Conservation (phyloP, 2,329 filamentous ascomycete species). For the Fusarium caatingaense region DNA sequence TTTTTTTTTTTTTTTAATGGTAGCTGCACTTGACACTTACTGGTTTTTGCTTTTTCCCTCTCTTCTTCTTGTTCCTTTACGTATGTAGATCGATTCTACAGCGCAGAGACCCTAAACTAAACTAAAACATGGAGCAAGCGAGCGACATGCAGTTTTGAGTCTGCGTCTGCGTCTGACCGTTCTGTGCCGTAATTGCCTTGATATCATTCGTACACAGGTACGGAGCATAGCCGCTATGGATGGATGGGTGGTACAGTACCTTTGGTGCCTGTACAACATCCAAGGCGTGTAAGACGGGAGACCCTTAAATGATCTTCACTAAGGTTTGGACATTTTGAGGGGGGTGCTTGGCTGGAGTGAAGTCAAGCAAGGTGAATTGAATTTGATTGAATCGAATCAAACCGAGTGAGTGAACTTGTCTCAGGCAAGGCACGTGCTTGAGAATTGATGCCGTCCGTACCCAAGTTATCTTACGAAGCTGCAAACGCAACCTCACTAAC, state of each 20-base stretch:
- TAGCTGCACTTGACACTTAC: neutral
- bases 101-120: neutral
- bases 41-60: neutral
- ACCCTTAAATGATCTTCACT: slow-evolving; percentile 27
- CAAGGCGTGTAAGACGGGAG: slow-evolving; percentile 20
- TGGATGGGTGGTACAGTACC: neutral
- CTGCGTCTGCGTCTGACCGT: neutral
- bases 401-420: slow-evolving; percentile 1
- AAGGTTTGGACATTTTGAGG: slow-evolving; percentile 9
- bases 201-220: neutral
- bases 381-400: neutral
- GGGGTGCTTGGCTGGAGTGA: neutral
- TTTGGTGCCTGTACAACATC: neutral
- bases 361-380: neutral
- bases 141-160: neutral
- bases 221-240: neutral
- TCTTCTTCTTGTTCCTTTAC: neutral
- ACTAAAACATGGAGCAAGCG: neutral
- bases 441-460: slow-evolving; percentile 8
- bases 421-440: slow-evolving; percentile 23
- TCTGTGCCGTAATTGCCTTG: slow-evolving; percentile 1
- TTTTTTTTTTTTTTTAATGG: neutral
- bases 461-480: slow-evolving; percentile 5
- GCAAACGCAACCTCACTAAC: slow-evolving; percentile 3
- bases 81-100: neutral